These are phyloP conservation scores for Penicillium canariense DNA, from an alignment of 495 filamentous ascomycete genomes.

Conservation along the genomic window DNA sequence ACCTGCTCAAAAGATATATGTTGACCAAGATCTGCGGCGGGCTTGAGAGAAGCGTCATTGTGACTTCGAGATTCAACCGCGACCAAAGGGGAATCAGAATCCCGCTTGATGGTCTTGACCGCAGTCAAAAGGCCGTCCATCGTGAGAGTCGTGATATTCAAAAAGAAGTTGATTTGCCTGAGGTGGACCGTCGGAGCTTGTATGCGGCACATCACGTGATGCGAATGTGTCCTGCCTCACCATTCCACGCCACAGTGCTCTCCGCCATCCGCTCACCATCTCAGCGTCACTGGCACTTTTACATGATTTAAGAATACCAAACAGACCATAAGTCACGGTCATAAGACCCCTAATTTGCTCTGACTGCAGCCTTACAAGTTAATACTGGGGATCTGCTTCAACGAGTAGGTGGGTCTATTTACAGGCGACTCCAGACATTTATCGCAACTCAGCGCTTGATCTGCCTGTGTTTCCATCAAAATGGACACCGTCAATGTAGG, in stretches of 20 bases:
- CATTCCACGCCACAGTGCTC: slow-evolving; percentile 15
- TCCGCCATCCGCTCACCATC: slow-evolving; percentile 16
- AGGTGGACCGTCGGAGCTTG: slow-evolving; percentile 24
- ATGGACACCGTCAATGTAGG: slow-evolving; percentile 24
- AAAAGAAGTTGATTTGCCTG: slow-evolving; percentile 4
- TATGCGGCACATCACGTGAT: slow-evolving; percentile 37
- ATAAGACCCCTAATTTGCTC: neutral
- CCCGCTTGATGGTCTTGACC: slow-evolving; percentile 37
- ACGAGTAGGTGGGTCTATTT: slow-evolving; percentile 1
- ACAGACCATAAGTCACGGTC: too few species aligned
- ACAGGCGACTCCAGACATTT: neutral
- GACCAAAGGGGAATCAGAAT: slow-evolving; percentile 20
- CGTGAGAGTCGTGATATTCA: slow-evolving; percentile 5
- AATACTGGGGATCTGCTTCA: neutral
- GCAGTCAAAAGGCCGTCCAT: slow-evolving; percentile 47
- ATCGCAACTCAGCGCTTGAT: neutral
- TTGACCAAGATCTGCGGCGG: slow-evolving; percentile 12
- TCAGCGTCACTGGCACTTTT: neutral
- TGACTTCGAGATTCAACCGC: slow-evolving; percentile 13
- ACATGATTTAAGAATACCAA: neutral
- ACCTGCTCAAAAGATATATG: slow-evolving; percentile 55
- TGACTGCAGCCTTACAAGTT: neutral
- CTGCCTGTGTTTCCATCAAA: neutral
- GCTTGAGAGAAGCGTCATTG: slow-evolving; percentile 11
- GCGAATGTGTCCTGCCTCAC: slow-evolving; percentile 9